Percentiles rank a stretch among this genome's conserved stretches.
Evolutionary conservation across 768 basidiomycete genomes (phyloP).

Genomic region (Suillus paluster): DNA sequence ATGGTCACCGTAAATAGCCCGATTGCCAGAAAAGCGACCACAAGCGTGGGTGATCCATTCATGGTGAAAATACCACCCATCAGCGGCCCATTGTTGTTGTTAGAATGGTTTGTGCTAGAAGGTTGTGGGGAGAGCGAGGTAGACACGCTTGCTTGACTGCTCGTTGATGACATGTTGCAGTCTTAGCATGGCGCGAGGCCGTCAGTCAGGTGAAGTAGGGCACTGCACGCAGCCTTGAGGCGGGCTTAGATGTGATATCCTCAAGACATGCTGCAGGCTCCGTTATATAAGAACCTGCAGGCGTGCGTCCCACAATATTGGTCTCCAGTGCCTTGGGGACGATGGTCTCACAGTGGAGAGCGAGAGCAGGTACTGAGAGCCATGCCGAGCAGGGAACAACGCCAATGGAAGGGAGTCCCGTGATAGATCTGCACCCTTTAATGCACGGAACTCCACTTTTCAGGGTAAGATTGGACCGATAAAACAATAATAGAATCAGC

Average conservation of each 20-base stretch:
- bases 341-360: conserved; percentile 12
- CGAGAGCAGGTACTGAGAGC: conserved; percentile 16
- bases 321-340: not conserved
- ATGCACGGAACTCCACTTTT: not conserved
- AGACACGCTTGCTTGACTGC: conserved; percentile 11
- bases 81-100: not conserved
- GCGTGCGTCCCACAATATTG: not conserved
- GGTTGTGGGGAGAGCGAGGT: conserved; percentile 11
- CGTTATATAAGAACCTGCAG: conserved; percentile 18
- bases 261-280: not conserved
- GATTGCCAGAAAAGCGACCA: conserved; percentile 63
- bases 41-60: conserved; percentile 53
- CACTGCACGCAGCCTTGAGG: conserved; percentile 18
- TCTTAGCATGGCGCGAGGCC: conserved; percentile 16
- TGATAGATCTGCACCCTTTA: not conserved
- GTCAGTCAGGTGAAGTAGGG: conserved; percentile 6
- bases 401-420: not conserved
- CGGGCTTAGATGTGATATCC: conserved; percentile 9
- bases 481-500: conserved; percentile 22
- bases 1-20: conserved; percentile 57
- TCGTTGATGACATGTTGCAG: conserved; percentile 20
- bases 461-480: not conserved
- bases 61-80: conserved; percentile 29
- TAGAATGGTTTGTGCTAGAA: conserved; percentile 1
- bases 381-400: not conserved